Evolutionary conservation across 768 basidiomycete genomes (phyloP).

Genomic region (Mycena polygramma): DNA sequence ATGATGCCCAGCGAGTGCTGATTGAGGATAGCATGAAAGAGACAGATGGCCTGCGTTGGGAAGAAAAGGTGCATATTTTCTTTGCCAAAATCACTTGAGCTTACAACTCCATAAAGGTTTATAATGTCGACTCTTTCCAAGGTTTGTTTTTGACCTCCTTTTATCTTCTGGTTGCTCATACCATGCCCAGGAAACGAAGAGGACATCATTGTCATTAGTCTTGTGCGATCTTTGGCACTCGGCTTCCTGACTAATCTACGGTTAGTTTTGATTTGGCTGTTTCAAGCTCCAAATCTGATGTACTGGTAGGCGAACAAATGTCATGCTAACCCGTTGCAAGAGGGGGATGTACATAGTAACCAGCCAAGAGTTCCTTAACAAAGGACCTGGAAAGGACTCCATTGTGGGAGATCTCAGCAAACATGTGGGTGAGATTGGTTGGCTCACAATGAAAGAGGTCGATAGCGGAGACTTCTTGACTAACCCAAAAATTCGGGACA

Average conservation of each 20-base stretch:
- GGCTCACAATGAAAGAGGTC: slow-evolving; percentile 55
- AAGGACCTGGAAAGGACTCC: slow-evolving; percentile 61
- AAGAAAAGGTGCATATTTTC: slow-evolving; percentile 69
- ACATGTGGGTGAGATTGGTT: slow-evolving; percentile 52
- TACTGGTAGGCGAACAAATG: slow-evolving; percentile 73
- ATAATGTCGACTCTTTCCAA: slow-evolving; percentile 38
- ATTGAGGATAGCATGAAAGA: slow-evolving; percentile 71
- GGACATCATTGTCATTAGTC: slow-evolving; percentile 79
- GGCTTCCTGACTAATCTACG: slow-evolving; percentile 78
- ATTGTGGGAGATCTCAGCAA: slow-evolving; percentile 59
- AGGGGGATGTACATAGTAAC: slow-evolving; percentile 82
- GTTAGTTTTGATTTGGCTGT: slow-evolving; percentile 3
- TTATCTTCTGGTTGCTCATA: slow-evolving; percentile 18
- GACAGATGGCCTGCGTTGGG: slow-evolving; percentile 65
- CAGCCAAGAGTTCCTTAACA: slow-evolving; percentile 68
- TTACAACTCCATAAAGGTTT: slow-evolving; percentile 26
- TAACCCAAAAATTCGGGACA: slow-evolving; percentile 31
- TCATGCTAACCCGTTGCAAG: slow-evolving; percentile 89
- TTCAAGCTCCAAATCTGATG: neutral
- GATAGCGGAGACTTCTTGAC: slow-evolving; percentile 50
- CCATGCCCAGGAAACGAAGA: slow-evolving; percentile 81
- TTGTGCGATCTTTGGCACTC: slow-evolving; percentile 69
- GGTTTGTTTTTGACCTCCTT: slow-evolving; percentile 13
- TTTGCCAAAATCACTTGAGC: slow-evolving; percentile 6
- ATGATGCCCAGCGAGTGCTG: slow-evolving; percentile 75